Percentiles rank a stretch among this genome's conserved stretches.
phyloP scores from a whole-genome alignment of 345 rosid genomes.

The Citrus glauca region DNA sequence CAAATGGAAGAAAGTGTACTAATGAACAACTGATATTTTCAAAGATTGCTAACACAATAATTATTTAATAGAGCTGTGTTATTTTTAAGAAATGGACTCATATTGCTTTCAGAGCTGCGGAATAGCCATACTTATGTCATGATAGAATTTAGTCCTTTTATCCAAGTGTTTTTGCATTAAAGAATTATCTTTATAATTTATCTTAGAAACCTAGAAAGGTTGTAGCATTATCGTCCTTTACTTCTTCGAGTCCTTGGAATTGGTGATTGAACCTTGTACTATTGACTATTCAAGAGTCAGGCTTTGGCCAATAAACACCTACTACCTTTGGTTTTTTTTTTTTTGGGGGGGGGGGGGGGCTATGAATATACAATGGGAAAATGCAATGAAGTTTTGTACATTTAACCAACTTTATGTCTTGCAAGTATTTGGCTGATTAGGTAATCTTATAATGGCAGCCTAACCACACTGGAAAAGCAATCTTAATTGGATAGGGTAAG shows the following conservation, averaged over 20 bases:
- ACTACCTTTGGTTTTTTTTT: neutral
- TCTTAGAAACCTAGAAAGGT: neutral
- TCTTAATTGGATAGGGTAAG: neutral
- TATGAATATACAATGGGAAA: neutral
- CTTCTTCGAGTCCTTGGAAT: neutral
- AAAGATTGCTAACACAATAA: neutral
- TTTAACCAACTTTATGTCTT: neutral
- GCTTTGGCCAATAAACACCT: neutral
- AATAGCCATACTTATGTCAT: neutral
- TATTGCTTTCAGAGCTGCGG: neutral
- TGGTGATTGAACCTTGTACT: neutral
- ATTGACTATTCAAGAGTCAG: neutral
- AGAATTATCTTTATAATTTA: neutral
- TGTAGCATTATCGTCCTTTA: neutral
- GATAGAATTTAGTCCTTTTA: neutral
- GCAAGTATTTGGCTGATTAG: neutral
- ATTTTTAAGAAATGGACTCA: neutral
- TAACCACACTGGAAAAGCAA: neutral
- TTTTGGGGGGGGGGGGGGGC: no score
- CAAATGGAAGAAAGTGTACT: neutral
- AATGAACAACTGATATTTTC: neutral
- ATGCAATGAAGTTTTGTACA: neutral
- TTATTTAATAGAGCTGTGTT: neutral
- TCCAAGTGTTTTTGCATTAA: neutral
- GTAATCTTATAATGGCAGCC: neutral